Conservation (phyloP, 768 basidiomycete species). For the Leccinum obscurum region DNA sequence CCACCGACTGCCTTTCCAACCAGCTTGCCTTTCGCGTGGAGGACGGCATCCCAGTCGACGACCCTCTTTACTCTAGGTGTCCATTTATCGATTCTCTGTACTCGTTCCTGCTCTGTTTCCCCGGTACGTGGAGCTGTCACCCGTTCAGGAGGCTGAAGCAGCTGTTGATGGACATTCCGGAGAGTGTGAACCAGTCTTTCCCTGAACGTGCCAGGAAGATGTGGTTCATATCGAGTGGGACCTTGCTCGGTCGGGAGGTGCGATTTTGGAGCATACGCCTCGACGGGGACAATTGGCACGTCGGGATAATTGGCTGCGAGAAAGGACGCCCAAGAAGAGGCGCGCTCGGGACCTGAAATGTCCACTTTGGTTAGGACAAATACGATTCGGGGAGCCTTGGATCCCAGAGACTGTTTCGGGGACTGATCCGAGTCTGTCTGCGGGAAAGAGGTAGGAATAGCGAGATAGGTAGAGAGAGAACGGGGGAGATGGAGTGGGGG, state of each 20-base stretch:
- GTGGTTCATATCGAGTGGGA: slow-evolving; percentile 54
- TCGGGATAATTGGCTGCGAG: slow-evolving; percentile 54
- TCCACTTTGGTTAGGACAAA: slow-evolving; percentile 89
- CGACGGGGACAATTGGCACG: slow-evolving; percentile 68
- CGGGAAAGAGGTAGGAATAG: slow-evolving; percentile 10
- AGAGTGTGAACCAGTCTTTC: slow-evolving; percentile 65
- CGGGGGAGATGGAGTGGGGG: slow-evolving; percentile 85
- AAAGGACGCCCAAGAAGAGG: slow-evolving; percentile 64
- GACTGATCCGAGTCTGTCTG: slow-evolving; percentile 12
- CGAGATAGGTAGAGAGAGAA: slow-evolving; percentile 68
- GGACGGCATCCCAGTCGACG: slow-evolving; percentile 74
- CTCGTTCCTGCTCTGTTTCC: slow-evolving; percentile 45
- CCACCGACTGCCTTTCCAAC: slow-evolving; percentile 49
- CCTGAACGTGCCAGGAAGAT: slow-evolving; percentile 67
- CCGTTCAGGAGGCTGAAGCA: slow-evolving; percentile 66
- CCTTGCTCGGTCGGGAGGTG: slow-evolving; percentile 38
- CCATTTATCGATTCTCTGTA: slow-evolving; percentile 60
- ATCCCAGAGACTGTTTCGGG: slow-evolving; percentile 35
- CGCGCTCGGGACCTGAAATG: slow-evolving; percentile 68
- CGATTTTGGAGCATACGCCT: slow-evolving; percentile 65
- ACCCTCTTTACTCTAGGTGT: slow-evolving; percentile 57
- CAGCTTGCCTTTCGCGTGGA: slow-evolving; percentile 43
- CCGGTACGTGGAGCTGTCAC: slow-evolving; percentile 38
- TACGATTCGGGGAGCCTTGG: slow-evolving; percentile 40
- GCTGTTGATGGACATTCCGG: slow-evolving; percentile 59